These are phyloP conservation scores for Carex sylvatica DNA, from an alignment of 202 grass and related monocot genomes.

Conservation along the genomic window DNA sequence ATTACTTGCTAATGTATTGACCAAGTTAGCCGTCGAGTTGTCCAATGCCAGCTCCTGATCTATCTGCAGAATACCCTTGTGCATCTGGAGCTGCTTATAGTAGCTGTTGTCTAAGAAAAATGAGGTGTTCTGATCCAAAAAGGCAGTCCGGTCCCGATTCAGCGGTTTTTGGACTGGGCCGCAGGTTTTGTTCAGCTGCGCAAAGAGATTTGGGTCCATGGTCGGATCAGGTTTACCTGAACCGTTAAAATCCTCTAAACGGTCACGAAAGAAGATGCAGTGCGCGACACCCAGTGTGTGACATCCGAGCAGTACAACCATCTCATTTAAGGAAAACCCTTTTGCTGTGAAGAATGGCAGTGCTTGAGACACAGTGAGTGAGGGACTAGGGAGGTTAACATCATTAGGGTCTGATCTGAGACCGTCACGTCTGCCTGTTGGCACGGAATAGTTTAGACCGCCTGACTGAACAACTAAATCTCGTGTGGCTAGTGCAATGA, in stretches of 20 bases:
- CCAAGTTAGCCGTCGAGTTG: neutral
- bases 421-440: constrained; percentile 41
- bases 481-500: constrained; percentile 35
- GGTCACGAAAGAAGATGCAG: constrained; percentile 42
- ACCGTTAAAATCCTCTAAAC: constrained; percentile 31
- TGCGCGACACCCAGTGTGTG: constrained; percentile 53
- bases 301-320: constrained; percentile 43
- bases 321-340: constrained; percentile 38
- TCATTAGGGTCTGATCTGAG: constrained; percentile 18
- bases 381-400: constrained; percentile 34
- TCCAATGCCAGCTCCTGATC: constrained; percentile 28
- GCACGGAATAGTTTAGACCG: constrained; percentile 34
- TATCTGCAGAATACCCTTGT: constrained; percentile 42
- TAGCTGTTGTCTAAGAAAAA: constrained; percentile 47
- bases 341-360: constrained; percentile 39
- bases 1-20: constrained; percentile 1
- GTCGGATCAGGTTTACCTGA: constrained; percentile 17
- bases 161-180: constrained; percentile 19
- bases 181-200: constrained; percentile 18
- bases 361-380: constrained; percentile 22
- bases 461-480: constrained; percentile 44
- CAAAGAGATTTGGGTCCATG: constrained; percentile 23
- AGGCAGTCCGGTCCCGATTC: constrained; percentile 22
- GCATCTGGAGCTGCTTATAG: constrained; percentile 35
- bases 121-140: constrained; percentile 42